A percentile compares a stretch with the other conserved stretches of the same genome.
phyloP scores from a whole-genome alignment of 2,329 filamentous ascomycete genomes.

The Cercospora beticola region DNA sequence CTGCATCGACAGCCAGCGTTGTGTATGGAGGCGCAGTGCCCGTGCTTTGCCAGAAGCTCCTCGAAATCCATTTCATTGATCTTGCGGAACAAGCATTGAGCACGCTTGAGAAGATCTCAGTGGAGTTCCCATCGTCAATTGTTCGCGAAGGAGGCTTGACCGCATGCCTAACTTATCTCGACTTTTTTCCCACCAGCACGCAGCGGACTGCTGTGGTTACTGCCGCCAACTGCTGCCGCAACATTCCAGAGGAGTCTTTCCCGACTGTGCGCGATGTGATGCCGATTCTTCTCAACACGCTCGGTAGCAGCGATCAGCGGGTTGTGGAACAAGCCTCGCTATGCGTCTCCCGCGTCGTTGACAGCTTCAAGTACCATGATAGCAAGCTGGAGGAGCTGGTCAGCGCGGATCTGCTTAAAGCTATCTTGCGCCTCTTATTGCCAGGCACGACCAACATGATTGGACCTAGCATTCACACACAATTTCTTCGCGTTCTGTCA shows the following conservation, averaged over 20 bases:
- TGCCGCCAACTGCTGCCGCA: conserved; percentile 95
- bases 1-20: conserved; percentile 88
- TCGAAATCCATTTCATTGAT: conserved; percentile 97
- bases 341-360: conserved; percentile 91
- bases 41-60: conserved; percentile 86
- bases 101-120: conserved; percentile 94
- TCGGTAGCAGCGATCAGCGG: conserved; percentile 89
- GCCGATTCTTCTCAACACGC: conserved; percentile 87
- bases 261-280: conserved; percentile 90
- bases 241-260: conserved; percentile 93
- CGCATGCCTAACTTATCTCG: conserved; percentile 91
- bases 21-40: conserved; percentile 97
- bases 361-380: conserved; percentile 90
- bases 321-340: conserved; percentile 96
- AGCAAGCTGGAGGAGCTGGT: conserved; percentile 89
- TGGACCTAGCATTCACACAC: conserved; percentile 89
- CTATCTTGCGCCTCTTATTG: conserved; percentile 80
- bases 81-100: conserved; percentile 94
- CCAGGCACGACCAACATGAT: conserved; percentile 96
- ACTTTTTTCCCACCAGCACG: conserved; percentile 96
- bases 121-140: conserved; percentile 92
- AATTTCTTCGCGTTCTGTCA: conserved; percentile 87
- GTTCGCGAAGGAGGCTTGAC: conserved; percentile 93
- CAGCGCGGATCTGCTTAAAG: conserved; percentile 79
- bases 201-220: conserved; percentile 96